Conservation (phyloP, 1,284 basidiomycete genomes). For the Pholiota adiposa region DNA sequence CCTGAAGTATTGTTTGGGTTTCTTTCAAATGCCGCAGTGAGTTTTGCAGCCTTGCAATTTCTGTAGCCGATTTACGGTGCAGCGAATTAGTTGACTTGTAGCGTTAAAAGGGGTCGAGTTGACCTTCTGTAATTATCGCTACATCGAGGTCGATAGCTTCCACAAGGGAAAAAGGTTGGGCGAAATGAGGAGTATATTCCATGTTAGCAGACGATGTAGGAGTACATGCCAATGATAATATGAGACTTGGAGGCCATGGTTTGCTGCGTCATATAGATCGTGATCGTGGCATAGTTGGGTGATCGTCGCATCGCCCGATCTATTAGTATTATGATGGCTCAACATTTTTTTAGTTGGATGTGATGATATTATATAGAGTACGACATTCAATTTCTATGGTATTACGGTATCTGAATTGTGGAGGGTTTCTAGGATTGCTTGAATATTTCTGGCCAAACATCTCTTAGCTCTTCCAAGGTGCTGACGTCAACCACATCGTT, state of each 20-base stretch:
- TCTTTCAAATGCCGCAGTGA: slow-evolving; percentile 66
- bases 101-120: not conserved
- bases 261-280: not conserved
- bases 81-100: not conserved
- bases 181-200: slow-evolving; percentile 69
- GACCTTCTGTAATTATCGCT: slow-evolving; percentile 72
- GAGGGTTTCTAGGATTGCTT: too few relatives aligned
- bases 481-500: slow-evolving; percentile 51
- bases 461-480: slow-evolving; percentile 65
- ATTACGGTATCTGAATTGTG: too few relatives aligned
- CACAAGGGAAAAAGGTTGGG: slow-evolving; percentile 76
- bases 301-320: too few relatives aligned
- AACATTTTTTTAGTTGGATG: too few relatives aligned
- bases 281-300: too few relatives aligned
- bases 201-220: slow-evolving; percentile 36
- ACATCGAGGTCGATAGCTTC: slow-evolving; percentile 73
- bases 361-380: too few relatives aligned
- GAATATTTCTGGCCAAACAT: slow-evolving; percentile 76
- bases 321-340: too few relatives aligned
- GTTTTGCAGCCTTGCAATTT: slow-evolving; percentile 76
- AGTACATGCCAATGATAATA: not conserved
- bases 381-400: too few relatives aligned
- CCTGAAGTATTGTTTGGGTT: slow-evolving; percentile 65
- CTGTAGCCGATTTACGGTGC: slow-evolving; percentile 40
- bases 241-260: not conserved